Evolutionary conservation across 441 rosid genomes (phyloP).

Genomic region (Omphalea diandra): DNA sequence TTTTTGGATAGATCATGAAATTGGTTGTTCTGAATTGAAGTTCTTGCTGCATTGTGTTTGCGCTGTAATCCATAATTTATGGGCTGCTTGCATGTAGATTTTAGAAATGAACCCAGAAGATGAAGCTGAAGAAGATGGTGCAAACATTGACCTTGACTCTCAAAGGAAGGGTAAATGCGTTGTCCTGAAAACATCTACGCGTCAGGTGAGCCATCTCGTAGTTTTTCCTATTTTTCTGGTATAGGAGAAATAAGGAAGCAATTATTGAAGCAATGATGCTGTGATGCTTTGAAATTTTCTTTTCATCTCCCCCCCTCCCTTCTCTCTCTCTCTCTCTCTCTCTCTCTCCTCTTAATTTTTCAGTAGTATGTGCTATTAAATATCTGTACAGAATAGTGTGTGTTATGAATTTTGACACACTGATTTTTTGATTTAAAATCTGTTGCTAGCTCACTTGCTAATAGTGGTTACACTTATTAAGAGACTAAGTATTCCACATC

Average conservation of each 20-base stretch:
- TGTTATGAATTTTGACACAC: no score
- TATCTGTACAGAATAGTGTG: not conserved
- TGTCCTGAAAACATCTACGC: conserved; percentile 92
- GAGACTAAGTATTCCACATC: no score
- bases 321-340: no score
- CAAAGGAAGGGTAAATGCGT: conserved; percentile 99
- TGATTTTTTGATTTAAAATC: no score
- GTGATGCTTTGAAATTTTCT: not conserved
- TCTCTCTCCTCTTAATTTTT: no score
- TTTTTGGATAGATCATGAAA: not conserved
- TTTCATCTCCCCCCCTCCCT: not conserved
- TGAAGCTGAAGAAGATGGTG: conserved; percentile 99
- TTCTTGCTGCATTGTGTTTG: not conserved
- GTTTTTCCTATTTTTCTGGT: not conserved
- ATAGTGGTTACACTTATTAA: no score
- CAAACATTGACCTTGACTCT: conserved; percentile 95
- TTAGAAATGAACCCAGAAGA: conserved; percentile 97
- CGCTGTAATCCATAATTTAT: not conserved
- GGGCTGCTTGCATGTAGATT: conserved; percentile 40
- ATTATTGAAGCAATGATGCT: not conserved
- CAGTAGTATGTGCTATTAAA: no score
- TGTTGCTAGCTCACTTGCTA: no score
- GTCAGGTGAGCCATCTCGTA: conserved; percentile 54
- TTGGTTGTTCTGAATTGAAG: no score
- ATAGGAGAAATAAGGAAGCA: not conserved